Percentiles rank a stretch among this genome's conserved stretches.
These are phyloP conservation scores for Trametes villosa DNA, from an alignment of 768 basidiomycete species.

Conservation along the genomic window DNA sequence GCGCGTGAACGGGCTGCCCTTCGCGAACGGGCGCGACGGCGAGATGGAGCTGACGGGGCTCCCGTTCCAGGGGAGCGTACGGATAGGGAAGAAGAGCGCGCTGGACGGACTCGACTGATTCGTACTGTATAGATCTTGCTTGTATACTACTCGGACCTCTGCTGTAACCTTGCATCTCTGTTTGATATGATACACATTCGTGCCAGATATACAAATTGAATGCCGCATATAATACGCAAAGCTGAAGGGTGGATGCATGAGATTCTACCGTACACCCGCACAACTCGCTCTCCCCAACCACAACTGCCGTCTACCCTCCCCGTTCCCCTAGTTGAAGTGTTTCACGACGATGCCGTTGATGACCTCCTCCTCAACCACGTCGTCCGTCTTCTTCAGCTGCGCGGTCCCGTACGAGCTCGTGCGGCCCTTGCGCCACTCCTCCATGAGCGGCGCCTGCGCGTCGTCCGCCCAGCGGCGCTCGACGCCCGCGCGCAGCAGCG, in stretches of 20 bases:
- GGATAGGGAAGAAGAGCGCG: constrained; percentile 59
- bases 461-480: constrained; percentile 30
- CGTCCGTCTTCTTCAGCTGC: constrained; percentile 45
- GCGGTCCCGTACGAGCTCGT: constrained; percentile 52
- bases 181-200: not conserved
- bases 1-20: constrained; percentile 62
- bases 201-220: too few species aligned
- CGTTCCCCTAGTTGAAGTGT: constrained; percentile 51
- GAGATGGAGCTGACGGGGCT: constrained; percentile 65
- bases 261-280: too few species aligned
- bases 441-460: constrained; percentile 34
- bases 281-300: too few species aligned
- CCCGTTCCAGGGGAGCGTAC: constrained; percentile 69
- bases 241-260: too few species aligned
- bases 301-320: not conserved
- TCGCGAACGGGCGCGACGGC: constrained; percentile 44
- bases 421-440: constrained; percentile 38
- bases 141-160: constrained; percentile 1
- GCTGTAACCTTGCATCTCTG: not conserved
- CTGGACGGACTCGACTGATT: constrained; percentile 1
- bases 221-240: too few species aligned
- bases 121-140: constrained; percentile 3
- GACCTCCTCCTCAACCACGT: constrained; percentile 57
- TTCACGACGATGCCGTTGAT: constrained; percentile 59
- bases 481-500: constrained; percentile 39